Base-by-base conservation (phyloP, 805 yeast genomes). In the Priceomyces medius region DNA sequence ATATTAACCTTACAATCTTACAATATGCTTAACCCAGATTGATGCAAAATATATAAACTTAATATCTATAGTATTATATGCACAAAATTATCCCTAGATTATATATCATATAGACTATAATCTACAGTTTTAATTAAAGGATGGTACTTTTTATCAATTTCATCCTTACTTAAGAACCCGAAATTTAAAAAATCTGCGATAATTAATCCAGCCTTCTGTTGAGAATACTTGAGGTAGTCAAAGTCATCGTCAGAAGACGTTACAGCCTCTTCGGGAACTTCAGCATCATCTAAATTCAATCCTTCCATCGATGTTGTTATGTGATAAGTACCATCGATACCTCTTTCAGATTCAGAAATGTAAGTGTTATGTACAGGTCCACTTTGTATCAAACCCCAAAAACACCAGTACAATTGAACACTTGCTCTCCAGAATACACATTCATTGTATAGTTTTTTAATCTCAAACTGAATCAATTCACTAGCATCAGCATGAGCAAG, bases 361-460 rank as follows among this genome's bases (percentile, higher is more conserved):
- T 42, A 45, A 14, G 51, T 27, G 48, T 33, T 38, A 44, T 49
- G 59, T 37, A 53, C 38, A n/a, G 68, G 73, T 38, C 64, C 88
- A 49, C 84, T 80, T 59, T 88, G 95, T 24, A 93, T 76, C 32
- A 93, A 74, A 1, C 96, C 98, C 99, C 99, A 91, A 20, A 90
- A 57, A 3, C 84, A 75, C 99, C 99, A 91, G 56, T 76, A 79
- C 7, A 86, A 70, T 37, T 84, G 84, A 17, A 80, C 91, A 0
- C 88, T 70, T 1, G 95, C 80, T 54, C 97, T 75, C 96, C 97
- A 91, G 41, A 73, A 71, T 2, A 79, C 66, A 21, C 82, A 75
- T 47, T 87, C 88, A 51, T 83, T 80, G 54, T 78, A 79, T 31
- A 88, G 60, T 36, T 67, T 59, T 37, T 72, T 75, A 9, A 83